phyloP scores from a whole-genome alignment of 306 rosid genomes.

The Erythrophleum fordii region DNA sequence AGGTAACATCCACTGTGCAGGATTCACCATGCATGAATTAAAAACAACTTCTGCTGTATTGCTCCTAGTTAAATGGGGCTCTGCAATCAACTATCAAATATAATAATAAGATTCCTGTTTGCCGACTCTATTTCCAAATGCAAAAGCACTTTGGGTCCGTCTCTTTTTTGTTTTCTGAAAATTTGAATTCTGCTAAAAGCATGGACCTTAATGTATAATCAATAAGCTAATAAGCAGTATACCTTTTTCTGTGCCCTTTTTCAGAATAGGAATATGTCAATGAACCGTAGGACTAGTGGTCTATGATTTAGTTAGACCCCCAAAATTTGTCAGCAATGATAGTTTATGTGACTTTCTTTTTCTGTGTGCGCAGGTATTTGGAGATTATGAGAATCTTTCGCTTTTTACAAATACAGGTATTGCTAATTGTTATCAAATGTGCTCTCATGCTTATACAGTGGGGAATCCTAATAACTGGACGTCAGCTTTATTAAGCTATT shows the following conservation, averaged over 20 bases:
- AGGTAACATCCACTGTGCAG: too few species aligned
- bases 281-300: constrained; percentile 1
- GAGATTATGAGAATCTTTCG: constrained; percentile 18
- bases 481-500: background rate
- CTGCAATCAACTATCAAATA: too few species aligned
- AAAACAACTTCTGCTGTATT: too few species aligned
- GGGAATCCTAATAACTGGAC: background rate
- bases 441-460: background rate
- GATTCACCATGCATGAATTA: too few species aligned
- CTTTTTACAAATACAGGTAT: background rate
- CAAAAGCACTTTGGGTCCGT: too few species aligned
- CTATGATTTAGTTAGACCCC: background rate
- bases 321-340: background rate
- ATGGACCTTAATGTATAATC: background rate
- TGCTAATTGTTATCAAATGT: background rate
- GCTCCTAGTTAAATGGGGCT: too few species aligned
- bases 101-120: too few species aligned
- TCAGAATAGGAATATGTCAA: background rate
- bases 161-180: too few species aligned
- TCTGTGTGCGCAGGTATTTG: background rate
- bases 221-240: background rate
- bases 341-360: background rate
- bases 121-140: too few species aligned
- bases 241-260: background rate
- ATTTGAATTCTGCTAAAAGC: too few species aligned